phyloP scores from a whole-genome alignment of 1,139 yeast genomes.

The Debaryomycetaceae sp. region DNA sequence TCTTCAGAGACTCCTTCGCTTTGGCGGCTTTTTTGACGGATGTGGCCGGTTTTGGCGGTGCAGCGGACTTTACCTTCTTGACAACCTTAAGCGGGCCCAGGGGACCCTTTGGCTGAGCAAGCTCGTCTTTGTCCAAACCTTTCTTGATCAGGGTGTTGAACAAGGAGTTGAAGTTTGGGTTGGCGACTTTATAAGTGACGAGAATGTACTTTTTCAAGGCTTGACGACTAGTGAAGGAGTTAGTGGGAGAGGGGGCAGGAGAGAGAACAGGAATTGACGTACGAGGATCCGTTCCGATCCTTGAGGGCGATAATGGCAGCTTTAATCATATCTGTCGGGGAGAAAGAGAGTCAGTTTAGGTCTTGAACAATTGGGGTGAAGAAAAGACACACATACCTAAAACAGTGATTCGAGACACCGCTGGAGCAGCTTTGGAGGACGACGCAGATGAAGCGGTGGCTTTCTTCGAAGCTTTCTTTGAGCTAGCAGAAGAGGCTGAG shows the following conservation, averaged over 20 bases:
- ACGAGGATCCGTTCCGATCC: conserved; percentile 77
- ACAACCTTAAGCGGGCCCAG: conserved; percentile 62
- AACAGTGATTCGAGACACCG: neutral
- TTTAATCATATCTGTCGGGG: conserved; percentile 53
- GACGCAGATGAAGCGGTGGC: conserved; percentile 15
- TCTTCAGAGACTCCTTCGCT: conserved; percentile 3
- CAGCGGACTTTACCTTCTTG: conserved; percentile 28
- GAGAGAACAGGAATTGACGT: conserved; percentile 17
- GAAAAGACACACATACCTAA: neutral
- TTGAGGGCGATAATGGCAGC: conserved; percentile 64
- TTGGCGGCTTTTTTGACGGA: conserved; percentile 9
- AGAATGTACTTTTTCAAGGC: conserved; percentile 66
- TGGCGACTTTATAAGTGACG: conserved; percentile 48
- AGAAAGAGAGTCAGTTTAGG: conserved; percentile 1
- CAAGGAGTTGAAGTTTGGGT: conserved; percentile 59
- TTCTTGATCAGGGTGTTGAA: conserved; percentile 73
- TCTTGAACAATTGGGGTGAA: neutral
- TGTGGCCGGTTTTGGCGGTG: conserved; percentile 11
- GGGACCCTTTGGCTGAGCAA: conserved; percentile 82
- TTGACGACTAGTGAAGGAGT: conserved; percentile 59
- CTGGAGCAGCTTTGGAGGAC: conserved; percentile 8
- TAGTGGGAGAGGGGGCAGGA: conserved; percentile 2
- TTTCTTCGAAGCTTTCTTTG: conserved; percentile 14
- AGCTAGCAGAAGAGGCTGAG: conserved; percentile 4
- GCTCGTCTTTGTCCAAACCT: conserved; percentile 70